Evolutionary conservation across 139 green algal species (phyloP), one percentile per base, ranked within the genome.

Genomic region (Spirogloea muscicola): DNA sequence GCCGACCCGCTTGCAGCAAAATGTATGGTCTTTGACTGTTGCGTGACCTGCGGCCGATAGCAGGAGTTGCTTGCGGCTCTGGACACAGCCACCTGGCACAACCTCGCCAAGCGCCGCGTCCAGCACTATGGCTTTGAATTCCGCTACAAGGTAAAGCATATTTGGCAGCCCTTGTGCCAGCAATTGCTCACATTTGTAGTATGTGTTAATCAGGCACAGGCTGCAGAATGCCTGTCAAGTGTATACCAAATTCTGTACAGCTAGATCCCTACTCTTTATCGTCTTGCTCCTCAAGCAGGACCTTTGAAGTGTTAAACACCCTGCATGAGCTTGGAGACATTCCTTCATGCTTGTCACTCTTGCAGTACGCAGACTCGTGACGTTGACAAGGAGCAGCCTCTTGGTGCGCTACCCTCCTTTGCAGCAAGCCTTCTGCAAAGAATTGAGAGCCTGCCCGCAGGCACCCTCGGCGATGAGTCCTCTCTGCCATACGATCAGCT

Each of bases 61-160:
- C 70, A 75, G 79, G 39, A 62, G 38, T 48, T 83, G 25, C 25
- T 70, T 41, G 21, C 10, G 2, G 58, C 33, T 25, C 31, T 55
- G 21, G 57, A 80, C 29, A n/a, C 49, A n/a, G 16, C 9, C 21
- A 16, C 42, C 21, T 83, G 76, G 74, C 49, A 77, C 37, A 4
- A 66, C 7, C 82, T 98, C 42, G 84, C 90, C 2, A 88, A 84
- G 64, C 83, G 93, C 33, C 72, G 90, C 0, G 93, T 98, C 60
- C 85, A 89, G 73, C 92, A 97, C 74, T 96, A 87, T 75, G 93
- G 93, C 7, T 89, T 83, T 57, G 77, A 41, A 2, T 97, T 96
- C 76, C 70, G 89, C 6, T 91, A 92, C 43, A 82, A 82, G 34
- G 57, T 84, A 41, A 21, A 38, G 18, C n/a, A n/a, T n/a, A n/a